Evolutionary conservation across 768 basidiomycete genomes (phyloP).

Genomic region (Albatrellus ellisii): DNA sequence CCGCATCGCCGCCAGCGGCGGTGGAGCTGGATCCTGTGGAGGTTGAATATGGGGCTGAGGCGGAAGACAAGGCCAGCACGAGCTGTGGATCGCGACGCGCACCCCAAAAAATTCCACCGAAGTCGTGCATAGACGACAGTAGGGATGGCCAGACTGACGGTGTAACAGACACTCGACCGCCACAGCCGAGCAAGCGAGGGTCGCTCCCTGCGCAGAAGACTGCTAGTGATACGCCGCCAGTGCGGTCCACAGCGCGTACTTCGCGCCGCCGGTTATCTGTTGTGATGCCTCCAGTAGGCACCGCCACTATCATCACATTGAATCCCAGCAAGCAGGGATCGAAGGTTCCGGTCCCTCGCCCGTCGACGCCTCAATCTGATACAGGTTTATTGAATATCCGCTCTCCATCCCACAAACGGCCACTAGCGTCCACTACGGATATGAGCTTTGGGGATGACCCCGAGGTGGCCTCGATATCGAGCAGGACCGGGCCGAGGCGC

Average conservation of each 20-base stretch:
- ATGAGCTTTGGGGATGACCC: conserved; percentile 9
- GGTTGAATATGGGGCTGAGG: too few relatives aligned
- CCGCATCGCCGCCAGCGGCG: too few relatives aligned
- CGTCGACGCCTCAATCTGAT: conserved; percentile 2
- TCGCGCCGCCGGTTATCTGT: conserved; percentile 7
- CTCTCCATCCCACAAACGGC: conserved; percentile 1
- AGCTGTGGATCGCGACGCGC: too few relatives aligned
- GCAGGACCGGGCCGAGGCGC: conserved; percentile 22
- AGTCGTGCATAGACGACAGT: too few relatives aligned
- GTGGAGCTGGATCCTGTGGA: too few relatives aligned
- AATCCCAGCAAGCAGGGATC: conserved; percentile 2
- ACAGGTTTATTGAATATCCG: too few relatives aligned
- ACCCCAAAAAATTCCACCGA: too few relatives aligned
- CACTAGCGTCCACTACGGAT: conserved; percentile 11
- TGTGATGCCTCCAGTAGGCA: conserved; percentile 10
- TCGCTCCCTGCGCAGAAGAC: conserved; percentile 2
- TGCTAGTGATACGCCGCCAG: conserved; percentile 6
- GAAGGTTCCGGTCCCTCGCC: conserved; percentile 4
- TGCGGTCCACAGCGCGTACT: conserved; percentile 1
- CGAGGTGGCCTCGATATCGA: conserved; percentile 8
- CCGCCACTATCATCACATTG: not conserved
- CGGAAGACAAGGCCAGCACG: too few relatives aligned
- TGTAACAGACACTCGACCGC: too few relatives aligned
- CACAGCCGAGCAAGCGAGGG: not conserved
- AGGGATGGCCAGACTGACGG: too few relatives aligned